Evolutionary conservation across 192 early-diverging fungal genomes (phyloP), one percentile per base, ranked within the genome.

Genomic region (Globomyces pollinis-pini): DNA sequence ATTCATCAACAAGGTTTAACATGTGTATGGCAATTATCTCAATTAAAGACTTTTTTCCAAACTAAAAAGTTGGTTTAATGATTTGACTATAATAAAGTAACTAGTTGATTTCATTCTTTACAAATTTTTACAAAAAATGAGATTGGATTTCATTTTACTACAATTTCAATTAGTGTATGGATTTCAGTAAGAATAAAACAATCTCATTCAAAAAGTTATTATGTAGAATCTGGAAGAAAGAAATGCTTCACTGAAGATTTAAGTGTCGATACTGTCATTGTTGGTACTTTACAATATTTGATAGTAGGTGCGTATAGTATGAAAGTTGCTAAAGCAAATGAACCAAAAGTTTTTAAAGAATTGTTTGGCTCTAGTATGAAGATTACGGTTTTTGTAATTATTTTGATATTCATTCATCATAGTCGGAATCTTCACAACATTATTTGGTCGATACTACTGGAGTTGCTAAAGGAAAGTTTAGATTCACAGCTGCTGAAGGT

Each of bases 401-500:
- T 39, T 29, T 15, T 1, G 30, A 39, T 30, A 57, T 8, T 15
- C 8, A 11, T 5, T 42, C 21, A 42, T 9, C 13, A 57, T 51
- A 51, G 30, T 51, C 50, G 30, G 28, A 30, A 51, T 28, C 16
- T 7, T 33, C 50, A 33, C 30, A 51, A 8, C 67, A 79, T 83
- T 20, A 88, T 32, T 65, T 98, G 16, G 73, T 92, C 57, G 87
- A 89, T 63, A 86, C 87, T 65, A 89, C 86, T 68, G 83, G 87
- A 50, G 59, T 61, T 3, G 59, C 79, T 45, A 66, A 73, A 65
- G 94, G 93, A 44, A 81, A 84, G 61, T 97, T 97, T 64, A 86
- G 85, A 32, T 99, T 99, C 61, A 93, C 91, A 9, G 84, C 94
- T 18, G 76, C 87, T 21, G 88, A 89, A 52, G 77, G 86, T 32